These are phyloP conservation scores for Prunus mongolica DNA, from an alignment of 306 rosid genomes.

Conservation along the genomic window DNA sequence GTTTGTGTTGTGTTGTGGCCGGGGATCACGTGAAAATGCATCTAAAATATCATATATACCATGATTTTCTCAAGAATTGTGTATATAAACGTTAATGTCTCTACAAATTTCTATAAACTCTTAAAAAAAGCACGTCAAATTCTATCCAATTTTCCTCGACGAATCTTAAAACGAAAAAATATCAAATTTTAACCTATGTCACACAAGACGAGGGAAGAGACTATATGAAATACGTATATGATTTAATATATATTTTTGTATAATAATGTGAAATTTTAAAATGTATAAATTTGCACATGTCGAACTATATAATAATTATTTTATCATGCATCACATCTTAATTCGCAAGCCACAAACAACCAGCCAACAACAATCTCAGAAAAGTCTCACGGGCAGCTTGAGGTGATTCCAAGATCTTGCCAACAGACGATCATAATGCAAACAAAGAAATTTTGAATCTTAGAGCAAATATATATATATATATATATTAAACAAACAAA, in stretches of 20 bases:
- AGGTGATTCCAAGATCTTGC: background rate
- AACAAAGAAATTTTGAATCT: background rate
- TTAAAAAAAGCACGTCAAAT: too few relatives aligned
- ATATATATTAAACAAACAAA: background rate
- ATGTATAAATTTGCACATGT: background rate
- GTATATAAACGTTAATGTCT: too few relatives aligned
- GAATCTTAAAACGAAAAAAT: too few relatives aligned
- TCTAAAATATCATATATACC: background rate
- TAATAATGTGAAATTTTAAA: too few relatives aligned
- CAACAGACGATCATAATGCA: background rate
- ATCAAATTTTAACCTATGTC: too few relatives aligned
- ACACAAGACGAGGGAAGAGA: too few relatives aligned
- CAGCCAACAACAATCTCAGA: background rate
- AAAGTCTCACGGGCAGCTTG: background rate
- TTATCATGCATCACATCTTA: background rate
- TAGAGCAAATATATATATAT: background rate
- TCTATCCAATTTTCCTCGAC: too few relatives aligned
- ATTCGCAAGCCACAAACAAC: background rate
- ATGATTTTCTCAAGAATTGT: background rate
- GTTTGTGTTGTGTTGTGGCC: background rate
- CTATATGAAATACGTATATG: too few relatives aligned
- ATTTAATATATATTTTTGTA: too few relatives aligned
- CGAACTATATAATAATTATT: background rate
- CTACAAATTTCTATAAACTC: too few relatives aligned
- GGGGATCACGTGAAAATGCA: constrained; percentile 11